These are phyloP conservation scores for Dendrobium catenatum DNA, from an alignment of 106 monocot genomes.

Conservation along the genomic window DNA sequence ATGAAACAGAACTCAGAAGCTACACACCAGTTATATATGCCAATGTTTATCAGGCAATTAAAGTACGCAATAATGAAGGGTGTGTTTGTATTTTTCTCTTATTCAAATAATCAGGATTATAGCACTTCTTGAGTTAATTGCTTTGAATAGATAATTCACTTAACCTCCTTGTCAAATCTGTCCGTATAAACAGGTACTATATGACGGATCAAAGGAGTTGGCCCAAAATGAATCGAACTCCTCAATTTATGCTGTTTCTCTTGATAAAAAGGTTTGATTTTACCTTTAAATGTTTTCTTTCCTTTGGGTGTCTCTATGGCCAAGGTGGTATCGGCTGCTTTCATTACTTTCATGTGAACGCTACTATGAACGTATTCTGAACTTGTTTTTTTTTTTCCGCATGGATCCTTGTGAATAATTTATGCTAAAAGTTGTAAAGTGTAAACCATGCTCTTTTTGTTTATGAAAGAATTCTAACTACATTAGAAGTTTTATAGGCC, in stretches of 20 bases:
- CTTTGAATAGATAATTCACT: neutral
- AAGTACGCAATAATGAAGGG: conserved; percentile 88
- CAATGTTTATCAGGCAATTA: conserved; percentile 98
- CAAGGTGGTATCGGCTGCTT: neutral
- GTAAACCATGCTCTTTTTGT: neutral
- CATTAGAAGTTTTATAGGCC: neutral
- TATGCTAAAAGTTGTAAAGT: neutral
- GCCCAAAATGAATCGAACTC: conserved; percentile 57
- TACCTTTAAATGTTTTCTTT: neutral
- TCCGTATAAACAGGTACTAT: conserved; percentile 56
- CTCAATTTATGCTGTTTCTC: conserved; percentile 67
- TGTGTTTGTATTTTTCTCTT: conserved; percentile 75
- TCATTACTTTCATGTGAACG: neutral
- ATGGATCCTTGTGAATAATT: neutral
- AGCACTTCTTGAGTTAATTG: neutral
- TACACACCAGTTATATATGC: conserved; percentile 89
- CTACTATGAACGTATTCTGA: neutral
- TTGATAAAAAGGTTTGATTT: conserved; percentile 77
- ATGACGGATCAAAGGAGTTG: conserved; percentile 89
- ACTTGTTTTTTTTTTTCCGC: neutral
- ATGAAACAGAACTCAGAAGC: conserved; percentile 85
- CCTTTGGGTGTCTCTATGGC: neutral
- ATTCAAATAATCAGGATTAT: conserved; percentile 14
- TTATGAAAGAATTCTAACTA: neutral
- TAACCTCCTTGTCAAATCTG: conserved; percentile 4